A percentile compares a stretch with the other conserved stretches of the same genome.
These are phyloP conservation scores for Spergularia bocconei DNA, from an alignment of 148 eudicot genomes.

Conservation along the genomic window DNA sequence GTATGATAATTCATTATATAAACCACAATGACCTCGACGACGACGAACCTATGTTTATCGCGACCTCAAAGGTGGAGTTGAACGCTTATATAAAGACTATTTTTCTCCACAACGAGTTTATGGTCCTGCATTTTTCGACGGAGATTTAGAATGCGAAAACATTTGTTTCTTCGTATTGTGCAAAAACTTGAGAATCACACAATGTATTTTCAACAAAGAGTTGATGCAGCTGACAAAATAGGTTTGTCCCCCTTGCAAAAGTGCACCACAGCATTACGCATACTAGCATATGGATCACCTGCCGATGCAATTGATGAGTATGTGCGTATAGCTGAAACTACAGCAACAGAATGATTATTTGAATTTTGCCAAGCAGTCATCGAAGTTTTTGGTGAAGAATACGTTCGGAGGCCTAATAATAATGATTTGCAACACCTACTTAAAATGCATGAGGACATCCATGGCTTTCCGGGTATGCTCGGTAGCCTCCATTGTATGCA, in stretches of 20 bases:
- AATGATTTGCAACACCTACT: not conserved
- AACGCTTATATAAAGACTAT: not conserved
- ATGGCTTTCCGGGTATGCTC: not conserved
- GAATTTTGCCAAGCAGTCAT: not conserved
- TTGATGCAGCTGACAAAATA: not conserved
- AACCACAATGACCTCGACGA: not conserved
- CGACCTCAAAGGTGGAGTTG: not conserved
- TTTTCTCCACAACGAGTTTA: not conserved
- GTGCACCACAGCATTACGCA: not conserved
- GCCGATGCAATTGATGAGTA: slow-evolving; percentile 9
- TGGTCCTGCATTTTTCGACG: not conserved
- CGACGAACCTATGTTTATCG: too few relatives aligned
- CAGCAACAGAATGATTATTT: not conserved
- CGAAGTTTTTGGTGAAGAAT: not conserved
- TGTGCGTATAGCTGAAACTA: not conserved
- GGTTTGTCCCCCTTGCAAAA: not conserved
- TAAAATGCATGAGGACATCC: not conserved
- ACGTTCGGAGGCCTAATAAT: not conserved
- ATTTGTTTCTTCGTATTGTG: not conserved
- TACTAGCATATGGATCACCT: slow-evolving; percentile 6
- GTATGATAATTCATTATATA: not conserved
- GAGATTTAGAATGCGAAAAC: not conserved
- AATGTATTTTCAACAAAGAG: not conserved
- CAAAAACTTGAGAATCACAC: not conserved
- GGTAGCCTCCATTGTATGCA: not conserved